These are phyloP conservation scores for Nakazawaea holstii DNA, from an alignment of 805 yeast species.

Conservation along the genomic window DNA sequence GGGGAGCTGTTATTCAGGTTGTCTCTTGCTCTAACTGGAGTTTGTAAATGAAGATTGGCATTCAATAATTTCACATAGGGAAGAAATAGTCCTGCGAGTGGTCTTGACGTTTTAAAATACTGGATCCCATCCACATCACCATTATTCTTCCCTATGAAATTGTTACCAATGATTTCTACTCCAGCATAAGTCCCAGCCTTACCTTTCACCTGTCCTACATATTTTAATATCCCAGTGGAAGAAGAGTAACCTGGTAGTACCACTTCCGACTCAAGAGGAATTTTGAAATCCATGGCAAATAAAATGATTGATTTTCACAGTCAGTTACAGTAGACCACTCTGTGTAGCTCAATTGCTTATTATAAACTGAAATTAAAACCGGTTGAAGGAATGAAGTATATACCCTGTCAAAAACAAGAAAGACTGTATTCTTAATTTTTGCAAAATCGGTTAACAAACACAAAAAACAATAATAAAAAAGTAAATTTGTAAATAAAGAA, in stretches of 20 bases:
- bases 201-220: slow-evolving; percentile 66
- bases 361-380: no score
- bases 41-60: slow-evolving; percentile 12
- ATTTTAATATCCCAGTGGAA: slow-evolving; percentile 62
- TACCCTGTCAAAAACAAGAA: no score
- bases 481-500: no score
- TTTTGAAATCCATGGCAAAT: background rate
- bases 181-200: slow-evolving; percentile 83
- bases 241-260: slow-evolving; percentile 52
- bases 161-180: slow-evolving; percentile 70
- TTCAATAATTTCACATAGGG: slow-evolving; percentile 39
- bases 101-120: slow-evolving; percentile 61
- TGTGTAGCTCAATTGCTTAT: no score
- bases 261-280: slow-evolving; percentile 16
- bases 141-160: slow-evolving; percentile 71
- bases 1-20: slow-evolving; percentile 13
- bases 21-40: slow-evolving; percentile 7
- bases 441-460: no score
- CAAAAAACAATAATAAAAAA: no score
- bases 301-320: no score
- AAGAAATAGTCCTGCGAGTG: slow-evolving; percentile 73
- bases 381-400: no score
- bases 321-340: no score
- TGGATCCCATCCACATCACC: slow-evolving; percentile 73
- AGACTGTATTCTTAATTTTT: no score